These are phyloP conservation scores for Plasmodium knowlesi DNA, from an alignment of 169 alveolate genomes.

Conservation along the genomic window DNA sequence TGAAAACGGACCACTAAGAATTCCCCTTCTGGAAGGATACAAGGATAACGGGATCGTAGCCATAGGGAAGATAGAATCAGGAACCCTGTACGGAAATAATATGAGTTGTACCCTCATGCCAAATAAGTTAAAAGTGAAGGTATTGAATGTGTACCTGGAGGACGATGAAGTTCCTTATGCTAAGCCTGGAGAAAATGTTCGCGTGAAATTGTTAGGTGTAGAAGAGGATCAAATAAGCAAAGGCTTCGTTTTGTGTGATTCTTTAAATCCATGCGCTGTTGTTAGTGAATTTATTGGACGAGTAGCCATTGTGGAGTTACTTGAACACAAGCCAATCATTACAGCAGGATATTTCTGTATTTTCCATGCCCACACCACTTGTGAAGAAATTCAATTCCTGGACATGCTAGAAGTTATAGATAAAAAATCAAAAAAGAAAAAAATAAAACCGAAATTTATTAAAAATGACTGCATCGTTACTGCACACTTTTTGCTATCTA, in stretches of 20 bases:
- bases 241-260: slow-evolving; percentile 96
- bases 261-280: slow-evolving; percentile 92
- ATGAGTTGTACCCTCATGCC: slow-evolving; percentile 92
- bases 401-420: slow-evolving; percentile 83
- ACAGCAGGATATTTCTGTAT: slow-evolving; percentile 96
- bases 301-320: slow-evolving; percentile 91
- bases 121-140: slow-evolving; percentile 87
- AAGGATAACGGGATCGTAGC: slow-evolving; percentile 93
- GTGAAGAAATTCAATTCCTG: slow-evolving; percentile 88
- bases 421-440: slow-evolving; percentile 85
- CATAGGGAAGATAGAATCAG: slow-evolving; percentile 93
- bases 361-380: slow-evolving; percentile 90
- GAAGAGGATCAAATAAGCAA: slow-evolving; percentile 95
- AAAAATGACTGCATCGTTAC: slow-evolving; percentile 87
- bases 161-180: slow-evolving; percentile 92
- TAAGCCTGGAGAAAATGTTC: slow-evolving; percentile 93
- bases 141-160: slow-evolving; percentile 87
- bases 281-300: slow-evolving; percentile 93
- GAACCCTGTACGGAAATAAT: slow-evolving; percentile 82
- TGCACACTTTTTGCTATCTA: slow-evolving; percentile 85
- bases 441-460: slow-evolving; percentile 87
- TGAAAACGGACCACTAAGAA: slow-evolving; percentile 88
- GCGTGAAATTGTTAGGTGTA: slow-evolving; percentile 89
- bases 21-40: slow-evolving; percentile 93
- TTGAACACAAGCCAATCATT: slow-evolving; percentile 93